Evolutionary conservation across 2,329 filamentous ascomycete genomes (phyloP).

Genomic region (Colletotrichum noveboracense): DNA sequence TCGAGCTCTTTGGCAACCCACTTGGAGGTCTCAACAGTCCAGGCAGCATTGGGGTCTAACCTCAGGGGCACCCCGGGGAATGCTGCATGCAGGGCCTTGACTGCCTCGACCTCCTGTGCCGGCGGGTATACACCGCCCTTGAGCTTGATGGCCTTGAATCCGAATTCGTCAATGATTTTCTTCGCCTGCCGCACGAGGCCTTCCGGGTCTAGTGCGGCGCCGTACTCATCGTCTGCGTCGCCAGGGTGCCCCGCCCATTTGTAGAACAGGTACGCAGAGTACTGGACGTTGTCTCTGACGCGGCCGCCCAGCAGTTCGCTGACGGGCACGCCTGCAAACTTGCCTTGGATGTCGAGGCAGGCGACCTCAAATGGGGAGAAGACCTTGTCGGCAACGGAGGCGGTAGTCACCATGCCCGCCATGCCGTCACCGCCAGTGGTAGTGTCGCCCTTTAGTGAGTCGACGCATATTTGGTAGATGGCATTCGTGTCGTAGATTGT

Average conservation of each 20-base stretch:
- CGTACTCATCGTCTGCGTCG: slow-evolving; percentile 42
- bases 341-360: slow-evolving; percentile 46
- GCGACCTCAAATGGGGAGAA: slow-evolving; percentile 49
- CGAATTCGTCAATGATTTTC: slow-evolving; percentile 45
- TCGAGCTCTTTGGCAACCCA: slow-evolving; percentile 43
- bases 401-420: slow-evolving; percentile 49
- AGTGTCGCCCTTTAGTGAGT: slow-evolving; percentile 58
- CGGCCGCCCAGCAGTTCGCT: slow-evolving; percentile 43
- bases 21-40: slow-evolving; percentile 42
- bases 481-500: slow-evolving; percentile 72
- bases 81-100: slow-evolving; percentile 39
- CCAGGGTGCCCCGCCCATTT: slow-evolving; percentile 47
- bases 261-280: slow-evolving; percentile 49
- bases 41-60: slow-evolving; percentile 43
- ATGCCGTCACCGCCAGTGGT: slow-evolving; percentile 68
- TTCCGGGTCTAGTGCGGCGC: slow-evolving; percentile 37
- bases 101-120: slow-evolving; percentile 41
- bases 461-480: slow-evolving; percentile 81
- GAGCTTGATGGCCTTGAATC: slow-evolving; percentile 47
- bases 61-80: slow-evolving; percentile 41
- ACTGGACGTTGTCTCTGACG: slow-evolving; percentile 43
- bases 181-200: slow-evolving; percentile 38
- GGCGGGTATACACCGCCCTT: slow-evolving; percentile 48
- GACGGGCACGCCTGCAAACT: slow-evolving; percentile 42
- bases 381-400: slow-evolving; percentile 44